These are phyloP conservation scores for Exophiala phaeomuriformis DNA, from an alignment of 2,329 filamentous ascomycete species.

Conservation along the genomic window DNA sequence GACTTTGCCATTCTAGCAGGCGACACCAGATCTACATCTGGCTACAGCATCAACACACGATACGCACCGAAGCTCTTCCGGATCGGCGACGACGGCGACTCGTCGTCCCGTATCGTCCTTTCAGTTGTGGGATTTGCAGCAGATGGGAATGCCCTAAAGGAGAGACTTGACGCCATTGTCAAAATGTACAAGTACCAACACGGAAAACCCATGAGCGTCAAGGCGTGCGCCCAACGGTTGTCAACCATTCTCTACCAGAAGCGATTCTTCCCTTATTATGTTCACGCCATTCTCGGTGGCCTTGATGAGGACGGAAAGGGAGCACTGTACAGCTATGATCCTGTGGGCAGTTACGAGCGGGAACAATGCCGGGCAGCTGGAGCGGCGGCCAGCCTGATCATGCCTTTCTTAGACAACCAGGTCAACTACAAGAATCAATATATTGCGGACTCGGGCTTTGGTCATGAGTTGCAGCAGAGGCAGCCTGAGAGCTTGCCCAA, in stretches of 20 bases:
- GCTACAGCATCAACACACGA: slow-evolving; percentile 98
- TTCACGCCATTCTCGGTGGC: slow-evolving; percentile 86
- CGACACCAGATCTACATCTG: slow-evolving; percentile 89
- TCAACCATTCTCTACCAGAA: slow-evolving; percentile 95
- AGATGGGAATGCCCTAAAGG: slow-evolving; percentile 87
- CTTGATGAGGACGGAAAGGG: slow-evolving; percentile 92
- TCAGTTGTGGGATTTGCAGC: slow-evolving; percentile 94
- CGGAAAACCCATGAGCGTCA: slow-evolving; percentile 89
- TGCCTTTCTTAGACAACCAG: slow-evolving; percentile 98
- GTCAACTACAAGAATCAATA: slow-evolving; percentile 99
- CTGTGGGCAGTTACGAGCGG: slow-evolving; percentile 93
- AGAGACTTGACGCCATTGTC: slow-evolving; percentile 86
- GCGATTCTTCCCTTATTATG: slow-evolving; percentile 99
- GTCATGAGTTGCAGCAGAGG: slow-evolving; percentile 66
- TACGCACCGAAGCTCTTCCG: slow-evolving; percentile 94
- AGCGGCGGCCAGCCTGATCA: slow-evolving; percentile 87
- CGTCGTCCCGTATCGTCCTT: slow-evolving; percentile 77
- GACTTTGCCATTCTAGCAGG: slow-evolving; percentile 96
- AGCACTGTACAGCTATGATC: slow-evolving; percentile 94
- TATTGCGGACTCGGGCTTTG: slow-evolving; percentile 73
- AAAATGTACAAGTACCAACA: slow-evolving; percentile 99
- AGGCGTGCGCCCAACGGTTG: slow-evolving; percentile 88
- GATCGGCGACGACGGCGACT: slow-evolving; percentile 75
- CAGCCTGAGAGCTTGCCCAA: slow-evolving; percentile 53
- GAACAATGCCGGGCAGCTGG: slow-evolving; percentile 93